Percentiles rank a stretch among this genome's conserved stretches.
These are phyloP conservation scores for Clonostachys sp. DNA, from an alignment of 2,329 filamentous ascomycete species.

Conservation along the genomic window DNA sequence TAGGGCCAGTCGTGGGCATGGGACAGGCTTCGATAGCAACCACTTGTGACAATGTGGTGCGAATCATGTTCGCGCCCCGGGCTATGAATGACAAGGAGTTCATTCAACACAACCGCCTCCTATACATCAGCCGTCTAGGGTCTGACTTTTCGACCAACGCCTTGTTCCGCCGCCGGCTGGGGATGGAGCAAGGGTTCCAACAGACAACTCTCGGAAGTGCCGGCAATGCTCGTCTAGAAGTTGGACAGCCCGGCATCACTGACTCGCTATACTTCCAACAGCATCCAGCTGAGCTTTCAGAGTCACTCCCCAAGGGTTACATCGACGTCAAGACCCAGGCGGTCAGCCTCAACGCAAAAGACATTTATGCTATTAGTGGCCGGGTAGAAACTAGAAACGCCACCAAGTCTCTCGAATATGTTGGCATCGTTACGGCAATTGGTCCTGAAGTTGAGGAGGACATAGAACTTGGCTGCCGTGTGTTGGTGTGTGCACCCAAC, in stretches of 20 bases:
- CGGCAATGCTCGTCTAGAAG: not conserved
- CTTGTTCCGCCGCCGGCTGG: not conserved
- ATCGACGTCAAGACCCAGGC: conserved; percentile 19
- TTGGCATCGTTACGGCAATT: conserved; percentile 12
- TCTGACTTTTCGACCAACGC: not conserved
- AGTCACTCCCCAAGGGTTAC: conserved; percentile 1
- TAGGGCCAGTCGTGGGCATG: not conserved
- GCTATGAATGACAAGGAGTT: conserved; percentile 1
- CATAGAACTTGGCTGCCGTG: conserved; percentile 15
- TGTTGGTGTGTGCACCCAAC: conserved; percentile 13
- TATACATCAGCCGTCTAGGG: not conserved
- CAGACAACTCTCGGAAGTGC: not conserved
- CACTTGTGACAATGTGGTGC: too few relatives aligned
- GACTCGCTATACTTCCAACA: not conserved
- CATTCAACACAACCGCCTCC: not conserved
- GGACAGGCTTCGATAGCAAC: too few relatives aligned
- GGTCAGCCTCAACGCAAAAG: conserved; percentile 11
- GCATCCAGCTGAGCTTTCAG: not conserved
- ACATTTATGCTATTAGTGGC: conserved; percentile 14
- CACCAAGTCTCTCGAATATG: conserved; percentile 12
- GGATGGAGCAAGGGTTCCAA: not conserved
- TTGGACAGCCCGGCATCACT: not conserved
- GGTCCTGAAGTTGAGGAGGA: conserved; percentile 5
- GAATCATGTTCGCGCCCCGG: too few relatives aligned
- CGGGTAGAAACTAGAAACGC: conserved; percentile 14